phyloP scores from a whole-genome alignment of 139 green algal genomes.

The Gonium pectorale region DNA sequence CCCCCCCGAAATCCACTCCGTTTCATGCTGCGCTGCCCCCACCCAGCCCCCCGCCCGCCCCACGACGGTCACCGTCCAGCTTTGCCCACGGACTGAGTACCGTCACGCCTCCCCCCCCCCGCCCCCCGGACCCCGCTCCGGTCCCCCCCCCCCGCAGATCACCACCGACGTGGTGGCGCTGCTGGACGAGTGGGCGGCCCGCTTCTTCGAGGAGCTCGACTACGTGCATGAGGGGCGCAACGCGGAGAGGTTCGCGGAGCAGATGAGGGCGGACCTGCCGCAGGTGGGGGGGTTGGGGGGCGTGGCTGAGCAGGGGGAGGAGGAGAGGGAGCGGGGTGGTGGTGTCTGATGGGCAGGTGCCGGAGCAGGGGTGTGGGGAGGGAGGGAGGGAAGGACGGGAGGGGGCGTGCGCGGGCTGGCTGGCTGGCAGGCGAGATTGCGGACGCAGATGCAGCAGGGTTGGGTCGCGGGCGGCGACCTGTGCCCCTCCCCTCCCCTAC shows the following conservation, averaged over 20 bases:
- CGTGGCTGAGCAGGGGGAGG: neutral
- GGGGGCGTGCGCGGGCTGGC: neutral
- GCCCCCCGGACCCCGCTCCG: neutral
- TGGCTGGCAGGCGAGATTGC: too few species aligned
- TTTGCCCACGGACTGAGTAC: too few species aligned
- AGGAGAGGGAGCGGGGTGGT: neutral
- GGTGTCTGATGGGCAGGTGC: neutral
- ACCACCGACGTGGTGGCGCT: constrained; percentile 94
- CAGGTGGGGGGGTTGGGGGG: constrained; percentile 67
- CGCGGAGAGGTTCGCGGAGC: constrained; percentile 83
- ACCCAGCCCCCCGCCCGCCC: too few species aligned
- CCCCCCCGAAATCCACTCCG: too few species aligned
- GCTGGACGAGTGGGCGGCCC: constrained; percentile 96
- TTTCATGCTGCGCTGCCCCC: too few species aligned
- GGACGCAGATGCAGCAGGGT: too few species aligned
- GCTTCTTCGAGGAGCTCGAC: constrained; percentile 99
- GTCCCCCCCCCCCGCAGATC: constrained; percentile 47
- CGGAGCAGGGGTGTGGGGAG: neutral
- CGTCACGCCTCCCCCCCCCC: neutral
- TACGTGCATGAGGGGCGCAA: constrained; percentile 96
- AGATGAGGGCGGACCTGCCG: constrained; percentile 92
- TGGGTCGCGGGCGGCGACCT: too few species aligned
- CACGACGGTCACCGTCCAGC: too few species aligned
- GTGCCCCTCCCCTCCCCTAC: too few species aligned
- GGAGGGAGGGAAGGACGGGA: neutral